These are phyloP conservation scores for Quercus agrifolia DNA, from an alignment of 306 rosid species.

Conservation along the genomic window DNA sequence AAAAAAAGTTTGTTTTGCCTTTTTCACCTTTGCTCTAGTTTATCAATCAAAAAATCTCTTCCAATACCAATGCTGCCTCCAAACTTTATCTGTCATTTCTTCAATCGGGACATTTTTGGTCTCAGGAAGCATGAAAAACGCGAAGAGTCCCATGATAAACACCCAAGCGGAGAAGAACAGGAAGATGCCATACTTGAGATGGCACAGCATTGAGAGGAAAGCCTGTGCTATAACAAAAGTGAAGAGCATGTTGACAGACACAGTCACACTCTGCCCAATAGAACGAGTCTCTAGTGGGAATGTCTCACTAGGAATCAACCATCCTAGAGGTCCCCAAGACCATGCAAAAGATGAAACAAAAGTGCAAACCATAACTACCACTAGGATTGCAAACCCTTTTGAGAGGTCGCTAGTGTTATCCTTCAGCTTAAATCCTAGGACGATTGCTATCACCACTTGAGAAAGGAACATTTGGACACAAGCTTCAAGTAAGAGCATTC, in stretches of 20 bases:
- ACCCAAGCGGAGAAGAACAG: constrained; percentile 56
- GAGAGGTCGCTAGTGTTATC: constrained; percentile 29
- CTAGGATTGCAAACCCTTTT: constrained; percentile 36
- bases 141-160: constrained; percentile 33
- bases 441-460: constrained; percentile 38
- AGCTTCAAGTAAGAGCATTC: constrained; percentile 48
- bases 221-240: constrained; percentile 59
- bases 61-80: constrained; percentile 63
- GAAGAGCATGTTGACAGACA: constrained; percentile 55
- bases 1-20: background rate
- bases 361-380: constrained; percentile 56
- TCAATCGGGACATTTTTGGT: constrained; percentile 56
- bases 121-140: constrained; percentile 43
- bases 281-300: constrained; percentile 63
- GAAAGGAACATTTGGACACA: constrained; percentile 67
- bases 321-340: constrained; percentile 79
- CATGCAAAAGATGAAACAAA: constrained; percentile 64
- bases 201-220: constrained; percentile 58
- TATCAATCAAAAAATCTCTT: constrained; percentile 30
- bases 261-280: constrained; percentile 56
- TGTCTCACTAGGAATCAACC: constrained; percentile 71
- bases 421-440: constrained; percentile 41
- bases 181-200: constrained; percentile 52
- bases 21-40: background rate
- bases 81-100: constrained; percentile 51